Evolutionary conservation across 176 grass and related monocot species (phyloP).

Genomic region (Saccharum spontaneum): DNA sequence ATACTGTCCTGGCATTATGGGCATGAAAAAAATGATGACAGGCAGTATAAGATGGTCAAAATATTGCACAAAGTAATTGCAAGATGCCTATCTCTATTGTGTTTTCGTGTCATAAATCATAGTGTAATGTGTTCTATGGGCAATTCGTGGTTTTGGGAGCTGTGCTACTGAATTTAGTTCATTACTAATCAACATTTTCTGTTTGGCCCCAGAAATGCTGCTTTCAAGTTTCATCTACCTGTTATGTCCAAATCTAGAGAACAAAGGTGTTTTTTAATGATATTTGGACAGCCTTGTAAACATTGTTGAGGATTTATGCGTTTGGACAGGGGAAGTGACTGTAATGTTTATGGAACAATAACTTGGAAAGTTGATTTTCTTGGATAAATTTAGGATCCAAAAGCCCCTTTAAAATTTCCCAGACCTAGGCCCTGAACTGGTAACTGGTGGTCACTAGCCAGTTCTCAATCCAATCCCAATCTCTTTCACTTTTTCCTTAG

Average conservation of each 20-base stretch:
- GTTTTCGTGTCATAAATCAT: background rate
- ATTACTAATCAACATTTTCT: background rate
- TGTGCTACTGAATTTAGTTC: background rate
- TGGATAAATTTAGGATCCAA: constrained; percentile 9
- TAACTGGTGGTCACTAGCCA: background rate
- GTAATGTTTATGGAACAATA: background rate
- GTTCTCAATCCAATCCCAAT: background rate
- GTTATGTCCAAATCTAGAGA: background rate
- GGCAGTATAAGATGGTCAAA: background rate
- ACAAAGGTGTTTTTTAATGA: background rate
- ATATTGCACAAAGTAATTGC: background rate
- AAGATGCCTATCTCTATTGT: background rate
- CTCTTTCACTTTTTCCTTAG: background rate
- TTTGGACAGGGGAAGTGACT: background rate
- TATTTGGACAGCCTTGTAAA: background rate
- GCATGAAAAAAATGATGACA: background rate
- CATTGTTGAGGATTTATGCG: background rate
- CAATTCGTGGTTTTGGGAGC: background rate
- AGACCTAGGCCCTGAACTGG: background rate
- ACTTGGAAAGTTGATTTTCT: constrained; percentile 18
- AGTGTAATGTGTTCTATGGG: background rate
- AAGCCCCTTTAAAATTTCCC: background rate
- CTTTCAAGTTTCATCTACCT: background rate
- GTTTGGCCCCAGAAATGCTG: background rate
- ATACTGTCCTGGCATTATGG: background rate